phyloP scores from a whole-genome alignment of 306 rosid species.

The Cyclanthera cordifolia region DNA sequence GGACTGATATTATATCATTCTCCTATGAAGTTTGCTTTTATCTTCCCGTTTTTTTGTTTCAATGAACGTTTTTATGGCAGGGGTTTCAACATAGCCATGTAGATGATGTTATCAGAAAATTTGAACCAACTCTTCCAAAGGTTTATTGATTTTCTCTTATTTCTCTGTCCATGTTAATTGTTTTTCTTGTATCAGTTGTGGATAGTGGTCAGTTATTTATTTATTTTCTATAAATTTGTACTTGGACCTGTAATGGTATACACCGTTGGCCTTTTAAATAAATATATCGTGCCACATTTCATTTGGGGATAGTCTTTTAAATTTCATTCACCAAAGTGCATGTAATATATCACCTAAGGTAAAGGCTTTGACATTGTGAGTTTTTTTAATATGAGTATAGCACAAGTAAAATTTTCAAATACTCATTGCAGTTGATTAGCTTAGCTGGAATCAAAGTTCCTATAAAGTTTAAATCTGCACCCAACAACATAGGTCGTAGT shows the following conservation, averaged over 20 bases:
- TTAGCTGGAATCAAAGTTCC: neutral
- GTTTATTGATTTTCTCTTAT: constrained; percentile 21
- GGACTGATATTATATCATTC: too few species aligned
- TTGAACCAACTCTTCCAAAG: constrained; percentile 69
- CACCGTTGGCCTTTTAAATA: neutral
- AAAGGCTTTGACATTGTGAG: too few species aligned
- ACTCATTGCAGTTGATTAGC: too few species aligned
- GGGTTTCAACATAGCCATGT: constrained; percentile 53
- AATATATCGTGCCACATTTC: neutral
- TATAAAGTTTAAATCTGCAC: neutral
- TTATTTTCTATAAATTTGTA: neutral
- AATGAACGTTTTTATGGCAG: constrained; percentile 28
- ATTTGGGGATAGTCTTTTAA: neutral
- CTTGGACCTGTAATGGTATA: neutral
- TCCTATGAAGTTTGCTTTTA: too few species aligned
- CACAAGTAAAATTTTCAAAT: too few species aligned
- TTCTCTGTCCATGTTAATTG: neutral
- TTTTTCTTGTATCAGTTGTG: neutral
- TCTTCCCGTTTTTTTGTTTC: constrained; percentile 7
- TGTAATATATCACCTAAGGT: neutral
- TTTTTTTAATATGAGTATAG: too few species aligned
- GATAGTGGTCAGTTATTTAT: constrained; percentile 1
- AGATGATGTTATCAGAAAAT: constrained; percentile 44
- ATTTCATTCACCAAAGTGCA: neutral
- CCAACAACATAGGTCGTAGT: neutral